phyloP scores from a whole-genome alignment of 306 rosid species.

The Cicer cuneatum region DNA sequence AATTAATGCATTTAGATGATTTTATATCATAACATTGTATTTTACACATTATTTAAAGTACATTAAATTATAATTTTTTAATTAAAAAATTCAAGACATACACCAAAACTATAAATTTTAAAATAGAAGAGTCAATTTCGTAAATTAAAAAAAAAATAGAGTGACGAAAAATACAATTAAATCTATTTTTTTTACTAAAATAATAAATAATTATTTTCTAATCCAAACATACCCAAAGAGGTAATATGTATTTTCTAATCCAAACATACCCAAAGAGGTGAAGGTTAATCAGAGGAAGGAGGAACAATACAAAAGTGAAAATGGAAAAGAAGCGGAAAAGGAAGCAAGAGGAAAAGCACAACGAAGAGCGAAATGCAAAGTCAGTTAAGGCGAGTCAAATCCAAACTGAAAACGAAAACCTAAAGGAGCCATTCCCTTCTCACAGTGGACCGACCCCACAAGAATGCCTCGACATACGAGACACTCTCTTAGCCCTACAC shows the following conservation, averaged over 20 bases:
- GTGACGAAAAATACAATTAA: no score
- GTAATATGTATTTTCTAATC: not conserved
- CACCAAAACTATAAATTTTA: no score
- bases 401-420: not conserved
- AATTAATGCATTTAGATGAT: no score
- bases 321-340: conserved; percentile 49
- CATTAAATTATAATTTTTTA: no score
- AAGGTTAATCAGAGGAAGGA: not conserved
- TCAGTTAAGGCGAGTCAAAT: not conserved
- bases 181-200: no score
- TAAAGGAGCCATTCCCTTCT: conserved; percentile 60
- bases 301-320: not conserved
- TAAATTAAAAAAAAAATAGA: no score
- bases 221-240: not conserved
- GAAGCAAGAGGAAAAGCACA: conserved; percentile 16
- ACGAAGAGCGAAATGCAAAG: not conserved
- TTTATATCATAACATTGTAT: no score
- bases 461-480: conserved; percentile 64
- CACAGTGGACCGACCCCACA: conserved; percentile 60
- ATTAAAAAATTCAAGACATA: no score
- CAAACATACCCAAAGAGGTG: not conserved
- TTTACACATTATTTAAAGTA: no score
- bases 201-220: no score
- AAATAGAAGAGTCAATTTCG: no score
- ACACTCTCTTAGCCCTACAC: conserved; percentile 69